A percentile compares a stretch with the other conserved stretches of the same genome.
Conservation (phyloP, 208 protist genomes). For the Leishmania tarentolae region DNA sequence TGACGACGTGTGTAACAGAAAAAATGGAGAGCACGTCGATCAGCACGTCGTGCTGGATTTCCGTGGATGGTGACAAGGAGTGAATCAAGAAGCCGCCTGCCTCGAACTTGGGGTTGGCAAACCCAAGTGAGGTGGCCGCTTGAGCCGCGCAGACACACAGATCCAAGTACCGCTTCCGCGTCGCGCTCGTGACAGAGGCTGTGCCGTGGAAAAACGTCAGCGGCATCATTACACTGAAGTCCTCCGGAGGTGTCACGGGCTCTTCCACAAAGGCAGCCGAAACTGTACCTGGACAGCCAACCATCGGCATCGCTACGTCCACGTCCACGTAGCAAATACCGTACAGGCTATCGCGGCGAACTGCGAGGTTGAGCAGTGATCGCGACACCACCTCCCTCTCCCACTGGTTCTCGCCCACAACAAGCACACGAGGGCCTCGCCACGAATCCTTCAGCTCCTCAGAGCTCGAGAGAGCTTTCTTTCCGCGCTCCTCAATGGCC, state of each 20-base stretch:
- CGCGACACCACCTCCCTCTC: conserved; percentile 65
- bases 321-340: conserved; percentile 73
- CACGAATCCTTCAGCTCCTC: conserved; percentile 31
- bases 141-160: conserved; percentile 63
- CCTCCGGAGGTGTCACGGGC: conserved; percentile 62
- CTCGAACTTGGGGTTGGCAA: conserved; percentile 52
- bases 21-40: conserved; percentile 80
- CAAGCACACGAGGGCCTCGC: conserved; percentile 65
- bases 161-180: conserved; percentile 83
- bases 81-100: conserved; percentile 78
- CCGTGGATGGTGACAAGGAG: conserved; percentile 72
- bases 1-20: conserved; percentile 74
- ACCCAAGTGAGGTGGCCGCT: conserved; percentile 48
- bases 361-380: conserved; percentile 71
- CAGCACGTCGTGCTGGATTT: conserved; percentile 60
- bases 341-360: conserved; percentile 27
- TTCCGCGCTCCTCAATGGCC: conserved; percentile 21
- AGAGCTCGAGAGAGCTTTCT: conserved; percentile 6
- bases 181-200: conserved; percentile 41
- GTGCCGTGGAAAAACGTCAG: conserved; percentile 83
- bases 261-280: conserved; percentile 65
- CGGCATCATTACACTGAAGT: conserved; percentile 75
- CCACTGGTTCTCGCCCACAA: conserved; percentile 74
- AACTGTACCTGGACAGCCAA: conserved; percentile 80
- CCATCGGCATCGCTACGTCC: conserved; percentile 71